Base-by-base conservation (phyloP, 2,329 filamentous ascomycete species). In the Westerdykella aurantiaca region DNA sequence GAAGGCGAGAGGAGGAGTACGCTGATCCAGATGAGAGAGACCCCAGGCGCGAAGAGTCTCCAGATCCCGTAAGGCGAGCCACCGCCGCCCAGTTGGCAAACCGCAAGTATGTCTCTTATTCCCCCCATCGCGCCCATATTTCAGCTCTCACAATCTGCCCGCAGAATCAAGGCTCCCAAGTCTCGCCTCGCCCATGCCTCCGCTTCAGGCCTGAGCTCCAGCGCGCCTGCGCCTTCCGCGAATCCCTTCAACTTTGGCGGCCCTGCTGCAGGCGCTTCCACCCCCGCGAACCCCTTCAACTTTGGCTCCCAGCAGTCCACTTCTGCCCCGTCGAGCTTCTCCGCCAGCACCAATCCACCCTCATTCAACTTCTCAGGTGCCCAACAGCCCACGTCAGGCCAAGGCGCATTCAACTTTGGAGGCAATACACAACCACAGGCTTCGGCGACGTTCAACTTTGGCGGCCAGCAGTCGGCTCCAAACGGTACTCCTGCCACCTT, bases 71-170 rank as follows among this genome's bases (percentile, higher is more conserved):
- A 21, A 68, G 72, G 53, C 70, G 69, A 61, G 76, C 76, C 29
- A 78, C 75, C 22, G 75, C 76, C 33, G 75, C 76, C 33, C 76
- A 79, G 62, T 40, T 78, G 63, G 76, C 76, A 25, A 66, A 61
- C 47, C 71, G 76, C 66, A 78, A 73, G 76, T 79, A 68, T 71
- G 76, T 78, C 38, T 53, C 42, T 31, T 42, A 35, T 18, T 35
- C 9, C 17, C 9, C 17, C 13, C 9, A 16, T 14, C 33, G n/a
- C 33, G 17, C n/a, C 9, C 33, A 18, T 14, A 14, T 21, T 21
- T 3, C 38, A 31, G n/a, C 17, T 6, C 33, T 35, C 2, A 35
- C 33, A 13, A 14, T 9, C 7, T 18, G n/a, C 6, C 33, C 10
- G 3, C n/a, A 35, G 33, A 13, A 35, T 35, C 33, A 35, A 35